Evolutionary conservation across 2,329 filamentous ascomycete genomes (phyloP), one percentile per base, ranked within the genome.

Genomic region (Raffaelea albimanens): DNA sequence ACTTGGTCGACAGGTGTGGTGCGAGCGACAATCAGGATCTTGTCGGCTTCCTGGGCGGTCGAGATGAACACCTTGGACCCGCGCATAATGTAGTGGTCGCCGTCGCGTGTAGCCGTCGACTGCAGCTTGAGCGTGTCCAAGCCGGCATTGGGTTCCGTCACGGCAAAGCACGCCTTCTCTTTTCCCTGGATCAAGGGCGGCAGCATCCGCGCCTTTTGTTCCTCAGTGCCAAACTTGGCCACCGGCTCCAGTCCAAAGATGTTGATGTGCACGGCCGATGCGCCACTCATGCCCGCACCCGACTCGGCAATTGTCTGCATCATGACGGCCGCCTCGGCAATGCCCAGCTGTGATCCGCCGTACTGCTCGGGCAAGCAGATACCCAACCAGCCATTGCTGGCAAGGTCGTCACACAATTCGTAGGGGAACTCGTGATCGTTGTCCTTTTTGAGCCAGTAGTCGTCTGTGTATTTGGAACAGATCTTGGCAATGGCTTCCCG

Each of bases 1-100:
- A 46, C 44, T 20, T 46, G 14, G 16, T 87, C 52, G 70, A 84
- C 53, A 2, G 41, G 45, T 4, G 34, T 45, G 0, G 87, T 93
- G 1, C 87, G 77, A 0, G 86, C 87, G 0, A 94, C 73, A 0
- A 94, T 70, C 3, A 93, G 81, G 86, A 94, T 93, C 58, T 87
- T 87, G 3, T 75, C 73, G 0, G 87, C 86, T 0, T 91, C 83
- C 60, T 94, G 86, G 0, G 87, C 87, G 46, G 80, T 89, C 0
- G 86, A 87, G 44, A 93, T 93, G 87, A 87, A 94, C 45, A 90
- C 90, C 67, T 94, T 94, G 60, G 91, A 85, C 0, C 87, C 87
- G 0, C 77, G 78, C 5, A 94, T 72, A 1, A 66, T 69, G 60
- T 89, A 94, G 3, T 69, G 72, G 31, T 33, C 22, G 19, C 79